Base-by-base conservation (phyloP, 192 early-diverging fungal genomes). In the Spinellus fusiger region DNA sequence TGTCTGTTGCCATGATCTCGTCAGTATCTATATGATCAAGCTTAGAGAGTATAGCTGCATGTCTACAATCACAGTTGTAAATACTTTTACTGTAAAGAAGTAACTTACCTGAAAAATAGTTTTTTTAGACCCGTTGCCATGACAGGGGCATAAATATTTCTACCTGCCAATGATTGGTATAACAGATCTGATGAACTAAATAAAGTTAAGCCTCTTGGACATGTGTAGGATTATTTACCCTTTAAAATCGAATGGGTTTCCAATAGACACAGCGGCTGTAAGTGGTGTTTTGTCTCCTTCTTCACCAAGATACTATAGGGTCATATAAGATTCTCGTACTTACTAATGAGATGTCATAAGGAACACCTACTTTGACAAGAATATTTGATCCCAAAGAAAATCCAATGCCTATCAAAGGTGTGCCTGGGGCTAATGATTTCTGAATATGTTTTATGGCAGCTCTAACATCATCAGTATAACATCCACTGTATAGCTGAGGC, bases 341-440 rank as follows among this genome's bases (percentile, higher is more conserved):
- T 37, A 37, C 16, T 7, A 57, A 28, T 28, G 12, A 5, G 13
- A 37, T 37, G 6, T 6, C 18, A 3, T 6, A 5, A 44, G 18
- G 1, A 5, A 44, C 3, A 22, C 6, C 32, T 78, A 74, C 81
- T 77, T 96, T 98, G 60, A 88, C 85, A 33, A 98, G 56, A 46
- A 98, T 82, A 65, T 98, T 98, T 28, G 93, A 83, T 22, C 96
- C 96, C 49, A 98, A 76, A 37, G 89, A 92, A 70, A 90, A 98
- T 5, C 96, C 96, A 56, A 93, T 74, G 18, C 84, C 91, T 49
- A 93, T 72, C 40, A 95, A 58, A 20, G 88, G 79, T 29, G 89
- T 81, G 29, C 70, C 58, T 1, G 91, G 85, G 6, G 47, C 55
- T 52, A 81, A 60, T 34, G 61, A 58, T 28, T 77, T 66, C 9